Evolutionary conservation across 2,329 filamentous ascomycete genomes (phyloP), one percentile per base, ranked within the genome.

Genomic region (Epichloe sp.): DNA sequence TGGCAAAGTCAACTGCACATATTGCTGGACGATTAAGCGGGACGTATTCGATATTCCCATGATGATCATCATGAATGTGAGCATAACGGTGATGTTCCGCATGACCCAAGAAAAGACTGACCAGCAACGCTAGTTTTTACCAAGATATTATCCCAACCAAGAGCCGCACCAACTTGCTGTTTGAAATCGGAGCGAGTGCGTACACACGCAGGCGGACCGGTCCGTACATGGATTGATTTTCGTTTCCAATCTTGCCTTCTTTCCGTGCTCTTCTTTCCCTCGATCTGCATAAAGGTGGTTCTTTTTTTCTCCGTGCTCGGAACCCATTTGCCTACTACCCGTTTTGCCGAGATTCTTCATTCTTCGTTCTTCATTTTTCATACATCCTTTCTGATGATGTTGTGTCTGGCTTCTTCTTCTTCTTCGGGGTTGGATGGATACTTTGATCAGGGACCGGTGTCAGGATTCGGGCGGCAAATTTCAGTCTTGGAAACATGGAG

Each of bases 41-140:
- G 93, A 98, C 67, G 88, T 93, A 41, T 97, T 97, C 71, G 91
- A 97, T 71, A 95, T 97, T 68, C 93, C 93, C 21, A 95, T 96
- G 88, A 76, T 97, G 71, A 94, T 97, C 67, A 87, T 96, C 63
- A 91, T 97, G 74, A 96, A 96, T 72, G 93, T 96, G 68, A 84
- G 90, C 83, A 8, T 26, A 26, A 19, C 17, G 14, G 10, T 21
- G 8, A 5, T 3, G 5, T 17, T 37, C 17, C 12, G 12, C 10
- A 5, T 47, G 11, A 26, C 36, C 17, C 21, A 14, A 26, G 12
- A 44, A 44, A 26, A 48, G 37, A 43, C 62, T 66, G 47, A 64
- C 54, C 21, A 11, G 11, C 6, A 21, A 42, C 15, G 40, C 3
- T 53, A 81, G 78, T 81, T 81, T 58, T 62, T 81, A 51, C 78